Evolutionary conservation across 345 rosid species (phyloP).

Genomic region (Angophora floribunda): DNA sequence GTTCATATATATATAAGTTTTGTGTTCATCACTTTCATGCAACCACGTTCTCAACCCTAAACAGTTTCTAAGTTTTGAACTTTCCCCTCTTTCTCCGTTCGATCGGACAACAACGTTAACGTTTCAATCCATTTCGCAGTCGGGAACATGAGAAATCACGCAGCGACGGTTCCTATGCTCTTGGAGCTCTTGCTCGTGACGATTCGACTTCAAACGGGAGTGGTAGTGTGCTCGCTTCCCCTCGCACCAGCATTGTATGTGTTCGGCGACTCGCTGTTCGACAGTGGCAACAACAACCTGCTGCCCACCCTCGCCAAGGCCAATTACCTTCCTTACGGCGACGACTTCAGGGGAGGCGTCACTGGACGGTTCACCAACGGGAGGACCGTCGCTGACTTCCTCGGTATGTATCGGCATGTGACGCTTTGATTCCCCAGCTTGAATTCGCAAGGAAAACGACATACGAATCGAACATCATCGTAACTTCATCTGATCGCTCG

Average conservation of each 20-base stretch:
- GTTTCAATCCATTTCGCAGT: neutral
- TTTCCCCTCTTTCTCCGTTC: neutral
- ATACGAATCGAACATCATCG: neutral
- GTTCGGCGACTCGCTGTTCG: slow-evolving; percentile 39
- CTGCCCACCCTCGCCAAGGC: slow-evolving; percentile 29
- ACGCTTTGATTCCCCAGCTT: neutral
- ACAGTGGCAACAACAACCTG: slow-evolving; percentile 36
- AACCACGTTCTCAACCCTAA: neutral
- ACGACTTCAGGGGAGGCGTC: slow-evolving; percentile 9
- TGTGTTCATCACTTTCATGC: neutral
- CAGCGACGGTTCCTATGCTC: neutral
- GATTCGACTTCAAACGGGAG: neutral
- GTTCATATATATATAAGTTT: neutral
- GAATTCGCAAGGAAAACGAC: neutral
- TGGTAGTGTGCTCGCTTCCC: neutral
- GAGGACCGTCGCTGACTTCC: slow-evolving; percentile 22
- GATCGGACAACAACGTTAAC: neutral
- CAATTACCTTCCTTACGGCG: slow-evolving; percentile 28
- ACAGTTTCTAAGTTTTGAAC: neutral
- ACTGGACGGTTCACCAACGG: slow-evolving; percentile 52
- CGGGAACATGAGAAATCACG: neutral
- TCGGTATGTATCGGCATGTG: slow-evolving; percentile 8
- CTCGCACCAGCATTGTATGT: slow-evolving; percentile 30
- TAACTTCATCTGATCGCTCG: neutral
- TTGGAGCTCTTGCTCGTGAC: neutral